Percentiles rank a stretch among this genome's conserved stretches.
phyloP scores from a whole-genome alignment of 805 yeast genomes.

The Kluyveromyces starmeri region DNA sequence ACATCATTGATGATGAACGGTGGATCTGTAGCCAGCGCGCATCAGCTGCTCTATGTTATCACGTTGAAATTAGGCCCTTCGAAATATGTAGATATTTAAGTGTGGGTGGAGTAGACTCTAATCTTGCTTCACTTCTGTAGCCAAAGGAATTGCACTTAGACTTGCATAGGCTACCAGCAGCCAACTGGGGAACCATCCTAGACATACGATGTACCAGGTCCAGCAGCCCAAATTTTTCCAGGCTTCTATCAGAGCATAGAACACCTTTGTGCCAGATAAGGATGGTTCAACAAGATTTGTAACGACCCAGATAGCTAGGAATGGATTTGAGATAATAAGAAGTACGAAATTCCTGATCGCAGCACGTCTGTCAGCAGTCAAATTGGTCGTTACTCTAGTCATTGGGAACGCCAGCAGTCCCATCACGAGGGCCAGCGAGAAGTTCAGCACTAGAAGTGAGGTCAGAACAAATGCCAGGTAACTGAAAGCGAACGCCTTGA shows the following conservation, averaged over 20 bases:
- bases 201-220: constrained; percentile 70
- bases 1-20: too few relatives aligned
- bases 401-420: constrained; percentile 72
- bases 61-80: too few relatives aligned
- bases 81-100: too few relatives aligned
- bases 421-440: constrained; percentile 65
- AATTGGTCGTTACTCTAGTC: constrained; percentile 38
- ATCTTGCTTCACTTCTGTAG: too few relatives aligned
- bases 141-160: constrained; percentile 5
- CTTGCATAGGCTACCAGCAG: constrained; percentile 29
- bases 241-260: constrained; percentile 47
- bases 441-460: constrained; percentile 72
- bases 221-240: constrained; percentile 69
- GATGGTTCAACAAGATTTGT: constrained; percentile 27
- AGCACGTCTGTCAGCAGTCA: constrained; percentile 7
- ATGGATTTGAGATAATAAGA: constrained; percentile 46
- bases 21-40: too few relatives aligned
- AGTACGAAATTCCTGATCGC: constrained; percentile 26
- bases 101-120: too few relatives aligned
- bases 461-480: constrained; percentile 61
- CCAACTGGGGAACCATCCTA: constrained; percentile 88
- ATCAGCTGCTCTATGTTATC: too few relatives aligned
- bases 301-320: constrained; percentile 29
- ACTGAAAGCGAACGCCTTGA: constrained; percentile 43
- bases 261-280: constrained; percentile 31